Evolutionary conservation across 2,329 filamentous ascomycete genomes (phyloP).

Genomic region (Coleophoma eucalyptorum): DNA sequence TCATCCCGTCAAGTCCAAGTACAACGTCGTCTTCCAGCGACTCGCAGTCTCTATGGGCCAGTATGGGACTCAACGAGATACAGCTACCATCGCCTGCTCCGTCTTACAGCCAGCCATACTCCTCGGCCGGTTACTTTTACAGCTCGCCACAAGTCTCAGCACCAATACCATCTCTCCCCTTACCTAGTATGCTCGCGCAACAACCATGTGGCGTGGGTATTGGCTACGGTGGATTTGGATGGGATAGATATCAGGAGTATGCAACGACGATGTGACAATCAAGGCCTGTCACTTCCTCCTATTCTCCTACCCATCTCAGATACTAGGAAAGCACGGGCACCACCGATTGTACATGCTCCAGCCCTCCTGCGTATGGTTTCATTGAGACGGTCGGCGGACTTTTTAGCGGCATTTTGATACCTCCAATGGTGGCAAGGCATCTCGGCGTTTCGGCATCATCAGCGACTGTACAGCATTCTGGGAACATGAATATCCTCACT

Average conservation of each 20-base stretch:
- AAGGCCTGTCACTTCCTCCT: constrained; percentile 33
- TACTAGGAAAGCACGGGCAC: constrained; percentile 20
- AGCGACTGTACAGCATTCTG: constrained; percentile 26
- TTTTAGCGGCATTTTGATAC: constrained; percentile 29
- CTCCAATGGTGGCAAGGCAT: constrained; percentile 14
- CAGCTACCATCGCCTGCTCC: constrained; percentile 76
- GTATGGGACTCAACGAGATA: constrained; percentile 70
- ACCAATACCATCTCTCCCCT: constrained; percentile 70
- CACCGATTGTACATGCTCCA: constrained; percentile 10
- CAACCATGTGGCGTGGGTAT: constrained; percentile 78
- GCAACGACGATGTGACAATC: constrained; percentile 81
- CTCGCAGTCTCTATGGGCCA: constrained; percentile 73
- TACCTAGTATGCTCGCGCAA: constrained; percentile 82
- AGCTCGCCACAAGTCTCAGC: constrained; percentile 72
- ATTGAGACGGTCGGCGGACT: constrained; percentile 8
- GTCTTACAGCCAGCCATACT: constrained; percentile 75
- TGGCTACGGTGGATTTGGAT: constrained; percentile 76
- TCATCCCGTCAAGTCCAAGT: constrained; percentile 84
- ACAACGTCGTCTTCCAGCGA: constrained; percentile 67
- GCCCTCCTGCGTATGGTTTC: background rate
- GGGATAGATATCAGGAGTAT: constrained; percentile 83
- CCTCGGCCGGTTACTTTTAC: constrained; percentile 73
- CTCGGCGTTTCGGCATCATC: constrained; percentile 22
- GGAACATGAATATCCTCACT: constrained; percentile 17
- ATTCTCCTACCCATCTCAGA: constrained; percentile 49